Evolutionary conservation across 2,329 filamentous ascomycete species (phyloP), one percentile per base, ranked within the genome.

Genomic region (Lecanicillium sp.): DNA sequence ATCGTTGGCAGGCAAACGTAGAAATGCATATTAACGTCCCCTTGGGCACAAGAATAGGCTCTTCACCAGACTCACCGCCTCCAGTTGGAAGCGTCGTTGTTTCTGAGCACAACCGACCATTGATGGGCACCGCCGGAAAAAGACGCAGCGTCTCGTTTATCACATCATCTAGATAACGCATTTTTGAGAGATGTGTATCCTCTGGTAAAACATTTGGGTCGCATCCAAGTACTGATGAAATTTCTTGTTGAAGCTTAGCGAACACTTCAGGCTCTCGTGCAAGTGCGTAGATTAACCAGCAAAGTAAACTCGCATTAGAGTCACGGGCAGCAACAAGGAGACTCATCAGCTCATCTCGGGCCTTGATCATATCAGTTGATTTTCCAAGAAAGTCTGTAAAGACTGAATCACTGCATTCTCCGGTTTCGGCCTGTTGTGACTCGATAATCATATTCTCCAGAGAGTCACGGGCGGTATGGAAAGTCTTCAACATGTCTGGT

Each of bases 261-360:
- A 51, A 12, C 8, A 48, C 44, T 27, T 11, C 15, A 24, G 26
- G 49, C 29, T 51, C 49, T 36, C 49, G 30, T 8, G 49, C 44
- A 4, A 51, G 44, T 3, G 30, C 39, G 19, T 51, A 48, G 23
- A 47, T n/a, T 33, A 51, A n/a, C 49, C 49, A 51, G 39, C 43
- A 48, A 26, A 48, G 29, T 5, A 47, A 27, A 15, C 36, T 40
- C 35, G 44, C 36, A n/a, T 47, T 47, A 2, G 44, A 40, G 7
- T 47, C 44, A 8, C 44, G 44, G 5, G 36, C 44, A 10, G 44
- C 44, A 19, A 47, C 17, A 3, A 47, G 36, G 27, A 47, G 33
- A 40, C 26, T 47, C 44, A 47, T 47, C 12, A 40, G 36, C 36
- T 47, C 44, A n/a, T 47, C 44, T 23, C 36, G 12, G 9, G 44